A percentile compares a stretch with the other conserved stretches of the same genome.
These are phyloP conservation scores for Colletotrichum gigasporum DNA, from an alignment of 2,329 filamentous ascomycete species.

Conservation along the genomic window DNA sequence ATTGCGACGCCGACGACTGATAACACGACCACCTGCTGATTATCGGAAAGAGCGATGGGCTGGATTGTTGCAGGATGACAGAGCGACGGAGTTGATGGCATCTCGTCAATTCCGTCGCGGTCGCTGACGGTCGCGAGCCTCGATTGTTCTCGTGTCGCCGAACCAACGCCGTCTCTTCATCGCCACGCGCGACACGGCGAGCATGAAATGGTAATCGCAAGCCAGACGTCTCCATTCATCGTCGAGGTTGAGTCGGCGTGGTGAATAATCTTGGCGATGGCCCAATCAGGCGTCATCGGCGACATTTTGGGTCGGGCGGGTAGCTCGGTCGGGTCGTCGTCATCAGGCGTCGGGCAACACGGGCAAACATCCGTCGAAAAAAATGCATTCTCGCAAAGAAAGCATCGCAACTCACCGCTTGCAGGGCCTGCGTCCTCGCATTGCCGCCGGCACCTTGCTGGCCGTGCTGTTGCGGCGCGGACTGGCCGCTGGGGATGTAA, in stretches of 20 bases:
- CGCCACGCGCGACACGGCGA: neutral
- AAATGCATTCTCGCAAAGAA: constrained; percentile 19
- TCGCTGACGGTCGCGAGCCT: neutral
- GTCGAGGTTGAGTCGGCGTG: neutral
- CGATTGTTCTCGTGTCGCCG: too few species aligned
- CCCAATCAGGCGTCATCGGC: constrained; percentile 19
- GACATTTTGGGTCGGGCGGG: constrained; percentile 15
- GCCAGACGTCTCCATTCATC: neutral
- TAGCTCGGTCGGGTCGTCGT: constrained; percentile 24
- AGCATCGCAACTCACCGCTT: constrained; percentile 75
- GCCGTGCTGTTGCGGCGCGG: constrained; percentile 49
- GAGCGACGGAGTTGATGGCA: neutral
- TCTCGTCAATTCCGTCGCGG: neutral
- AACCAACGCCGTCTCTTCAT: neutral
- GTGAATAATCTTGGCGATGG: neutral
- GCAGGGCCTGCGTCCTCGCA: constrained; percentile 71
- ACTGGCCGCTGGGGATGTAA: constrained; percentile 81
- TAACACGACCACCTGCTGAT: neutral
- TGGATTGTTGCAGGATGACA: neutral
- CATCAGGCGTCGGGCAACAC: constrained; percentile 22
- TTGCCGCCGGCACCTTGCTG: constrained; percentile 56
- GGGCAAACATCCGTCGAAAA: constrained; percentile 2
- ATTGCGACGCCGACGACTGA: neutral
- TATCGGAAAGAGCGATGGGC: neutral
- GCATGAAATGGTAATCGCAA: neutral